Conservation (phyloP, 257 asterid genomes). For the Solanum tarijense region DNA sequence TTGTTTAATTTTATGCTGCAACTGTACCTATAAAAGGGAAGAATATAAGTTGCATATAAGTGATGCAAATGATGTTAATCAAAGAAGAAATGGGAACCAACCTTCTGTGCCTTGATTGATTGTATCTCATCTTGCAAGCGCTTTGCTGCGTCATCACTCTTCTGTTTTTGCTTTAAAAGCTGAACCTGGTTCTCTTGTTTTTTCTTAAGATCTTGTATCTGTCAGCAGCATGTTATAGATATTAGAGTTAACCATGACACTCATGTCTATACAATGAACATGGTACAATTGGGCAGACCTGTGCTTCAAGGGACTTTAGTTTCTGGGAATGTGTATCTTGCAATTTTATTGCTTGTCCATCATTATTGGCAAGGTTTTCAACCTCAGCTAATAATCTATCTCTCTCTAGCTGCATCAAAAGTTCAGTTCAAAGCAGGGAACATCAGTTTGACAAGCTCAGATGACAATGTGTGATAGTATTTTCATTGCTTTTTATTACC, state of each 20-base stretch:
- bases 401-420: slow-evolving; percentile 59
- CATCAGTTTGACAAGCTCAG: slow-evolving; percentile 3
- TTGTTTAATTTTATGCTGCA: slow-evolving; percentile 92
- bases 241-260: not conserved
- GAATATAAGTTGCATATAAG: not conserved
- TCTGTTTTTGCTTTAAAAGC: slow-evolving; percentile 88
- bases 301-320: slow-evolving; percentile 77
- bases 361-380: slow-evolving; percentile 84
- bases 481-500: slow-evolving; percentile 26
- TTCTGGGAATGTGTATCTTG: slow-evolving; percentile 84
- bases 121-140: slow-evolving; percentile 92
- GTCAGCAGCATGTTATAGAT: slow-evolving; percentile 1
- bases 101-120: slow-evolving; percentile 95
- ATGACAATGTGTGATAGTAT: not conserved
- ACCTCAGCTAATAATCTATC: slow-evolving; percentile 78
- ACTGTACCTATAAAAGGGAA: slow-evolving; percentile 58
- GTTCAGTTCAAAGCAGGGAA: slow-evolving; percentile 3
- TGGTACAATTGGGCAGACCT: slow-evolving; percentile 54
- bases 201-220: slow-evolving; percentile 98
- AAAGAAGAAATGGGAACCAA: slow-evolving; percentile 10
- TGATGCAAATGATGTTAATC: not conserved
- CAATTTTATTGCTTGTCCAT: slow-evolving; percentile 79
- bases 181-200: slow-evolving; percentile 94
- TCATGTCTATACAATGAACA: not conserved
- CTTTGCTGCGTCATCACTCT: slow-evolving; percentile 95